Percentiles rank a stretch among this genome's conserved stretches.
Conservation (phyloP, 108 stramenopile species). For the Mayamaea pseudoterrestris region DNA sequence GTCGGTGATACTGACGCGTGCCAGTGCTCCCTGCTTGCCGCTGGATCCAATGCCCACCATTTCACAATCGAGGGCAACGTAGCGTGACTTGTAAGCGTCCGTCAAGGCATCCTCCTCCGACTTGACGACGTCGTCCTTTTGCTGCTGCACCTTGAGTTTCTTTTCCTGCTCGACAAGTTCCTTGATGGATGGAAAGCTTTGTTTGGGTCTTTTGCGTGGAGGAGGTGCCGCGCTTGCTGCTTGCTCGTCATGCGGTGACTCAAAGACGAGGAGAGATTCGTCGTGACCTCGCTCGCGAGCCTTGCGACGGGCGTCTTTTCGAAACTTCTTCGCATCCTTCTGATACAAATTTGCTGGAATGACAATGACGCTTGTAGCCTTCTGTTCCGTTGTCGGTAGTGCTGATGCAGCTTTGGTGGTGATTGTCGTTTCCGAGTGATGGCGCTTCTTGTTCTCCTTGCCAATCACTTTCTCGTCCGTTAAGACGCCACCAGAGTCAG, state of each 20-base stretch:
- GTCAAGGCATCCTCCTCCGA: constrained; percentile 28
- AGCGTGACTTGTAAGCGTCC: constrained; percentile 27
- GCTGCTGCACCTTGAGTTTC: constrained; percentile 23
- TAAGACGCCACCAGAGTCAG: not conserved
- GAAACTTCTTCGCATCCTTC: constrained; percentile 70
- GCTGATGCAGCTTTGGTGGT: not conserved
- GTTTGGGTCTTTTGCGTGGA: constrained; percentile 13
- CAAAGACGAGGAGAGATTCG: constrained; percentile 41
- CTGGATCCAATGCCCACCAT: constrained; percentile 93
- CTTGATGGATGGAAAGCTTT: constrained; percentile 61
- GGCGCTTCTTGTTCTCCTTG: constrained; percentile 1
- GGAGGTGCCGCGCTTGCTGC: not conserved
- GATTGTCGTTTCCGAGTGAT: not conserved
- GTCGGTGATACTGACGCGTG: constrained; percentile 77
- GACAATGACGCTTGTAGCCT: constrained; percentile 11
- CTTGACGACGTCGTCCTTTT: constrained; percentile 19
- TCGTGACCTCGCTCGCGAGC: constrained; percentile 33
- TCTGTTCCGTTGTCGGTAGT: no score
- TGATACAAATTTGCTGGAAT: constrained; percentile 36
- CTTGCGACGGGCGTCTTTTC: constrained; percentile 69
- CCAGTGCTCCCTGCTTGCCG: constrained; percentile 74
- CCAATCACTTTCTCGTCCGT: not conserved
- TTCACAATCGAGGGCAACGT: constrained; percentile 93
- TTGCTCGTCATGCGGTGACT: constrained; percentile 20
- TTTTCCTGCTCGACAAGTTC: constrained; percentile 49